These are phyloP conservation scores for Triticum monococcum DNA, from an alignment of 176 grass and related monocot genomes.

Conservation along the genomic window DNA sequence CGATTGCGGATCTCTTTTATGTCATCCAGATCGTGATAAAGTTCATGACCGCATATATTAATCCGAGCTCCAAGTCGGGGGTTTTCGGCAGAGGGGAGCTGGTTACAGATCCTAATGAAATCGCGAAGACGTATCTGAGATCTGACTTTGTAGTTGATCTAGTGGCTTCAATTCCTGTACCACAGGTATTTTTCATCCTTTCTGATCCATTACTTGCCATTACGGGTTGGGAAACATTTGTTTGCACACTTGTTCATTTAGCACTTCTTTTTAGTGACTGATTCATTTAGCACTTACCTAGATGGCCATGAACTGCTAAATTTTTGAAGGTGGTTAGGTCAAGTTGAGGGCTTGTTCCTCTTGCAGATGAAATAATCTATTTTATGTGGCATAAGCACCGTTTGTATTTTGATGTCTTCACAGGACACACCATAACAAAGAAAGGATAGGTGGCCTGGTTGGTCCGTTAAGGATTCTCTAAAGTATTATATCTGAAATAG, in stretches of 20 bases:
- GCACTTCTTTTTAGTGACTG: background rate
- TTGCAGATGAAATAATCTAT: background rate
- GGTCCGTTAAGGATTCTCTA: background rate
- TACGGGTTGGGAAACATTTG: background rate
- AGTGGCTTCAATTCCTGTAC: constrained; percentile 82
- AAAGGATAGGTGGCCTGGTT: background rate
- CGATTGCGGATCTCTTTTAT: constrained; percentile 73
- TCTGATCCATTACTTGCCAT: constrained; percentile 6
- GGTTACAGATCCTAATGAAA: constrained; percentile 64
- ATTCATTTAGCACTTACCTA: background rate
- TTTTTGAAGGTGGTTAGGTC: background rate
- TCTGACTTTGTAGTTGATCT: constrained; percentile 75
- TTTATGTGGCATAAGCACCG: background rate
- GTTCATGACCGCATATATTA: constrained; percentile 87
- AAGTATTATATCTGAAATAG: background rate
- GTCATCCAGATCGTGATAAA: constrained; percentile 73
- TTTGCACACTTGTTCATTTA: background rate
- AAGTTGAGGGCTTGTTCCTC: background rate
- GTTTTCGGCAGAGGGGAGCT: constrained; percentile 88
- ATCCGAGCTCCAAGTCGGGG: constrained; percentile 62
- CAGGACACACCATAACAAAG: background rate
- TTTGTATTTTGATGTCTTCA: background rate
- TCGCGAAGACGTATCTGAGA: constrained; percentile 70
- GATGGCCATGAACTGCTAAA: background rate
- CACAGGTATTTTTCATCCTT: constrained; percentile 61